Base-by-base conservation (phyloP, 805 yeast genomes). In the Starmera pachycereana region DNA sequence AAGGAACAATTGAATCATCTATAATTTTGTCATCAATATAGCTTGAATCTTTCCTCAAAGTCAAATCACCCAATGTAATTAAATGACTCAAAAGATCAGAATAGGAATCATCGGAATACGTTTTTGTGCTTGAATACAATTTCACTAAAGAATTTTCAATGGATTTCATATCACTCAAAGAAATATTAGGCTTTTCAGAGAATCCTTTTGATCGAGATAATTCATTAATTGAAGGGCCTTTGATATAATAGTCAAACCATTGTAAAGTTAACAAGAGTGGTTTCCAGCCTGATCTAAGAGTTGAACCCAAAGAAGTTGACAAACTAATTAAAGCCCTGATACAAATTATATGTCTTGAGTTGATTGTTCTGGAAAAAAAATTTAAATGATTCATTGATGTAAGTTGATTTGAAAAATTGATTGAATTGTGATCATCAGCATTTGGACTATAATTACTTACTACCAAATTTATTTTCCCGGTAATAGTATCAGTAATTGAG, bases 231-330 rank as follows among this genome's bases (percentile, higher is more conserved):
- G 78, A 62, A 11, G 76, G 73, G 0, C 90, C 90, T 52, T 77
- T 68, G n/a, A 81, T 50, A 48, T 65, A 82, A 50, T 78, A 83
- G 41, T 82, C 78, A 37, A 81, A 68, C 94, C 94, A 84, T 57
- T 83, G 94, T 41, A 87, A 65, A 0, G 94, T 72, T 5, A 74
- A 68, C 14, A 79, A 52, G 5, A 81, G 56, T 13, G 68, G 68
- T 11, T 61, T 58, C 97, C 97, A 90, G 29, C 82, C 74, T 4
- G 62, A 55, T 6, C 71, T 72, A 12, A 90, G 65, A 1, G 78
- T 72, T 1, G 89, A 73, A 0, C 96, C 97, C n/a, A 90, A 60
- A 0, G 96, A 83, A 3, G 79, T 71, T 0, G 90, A 88, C 37
- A 90, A 63, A 44, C 86, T 83, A 4, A 80, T 63, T 32, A 90